Conservation (phyloP, 1,284 basidiomycete genomes). For the Fomitopsis schrenkii region DNA sequence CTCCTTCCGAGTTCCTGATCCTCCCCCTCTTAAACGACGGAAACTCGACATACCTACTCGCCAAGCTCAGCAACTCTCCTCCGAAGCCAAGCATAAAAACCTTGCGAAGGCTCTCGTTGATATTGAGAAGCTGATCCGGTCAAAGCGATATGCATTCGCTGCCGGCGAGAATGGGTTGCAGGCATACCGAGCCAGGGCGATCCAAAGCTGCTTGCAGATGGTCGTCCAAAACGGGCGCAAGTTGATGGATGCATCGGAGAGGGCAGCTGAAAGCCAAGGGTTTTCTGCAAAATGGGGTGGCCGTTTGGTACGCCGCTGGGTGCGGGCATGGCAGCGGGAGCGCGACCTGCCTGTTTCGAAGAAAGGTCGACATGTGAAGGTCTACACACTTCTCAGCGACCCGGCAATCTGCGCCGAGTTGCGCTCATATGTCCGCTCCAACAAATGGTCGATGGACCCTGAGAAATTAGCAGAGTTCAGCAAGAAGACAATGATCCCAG, state of each 20-base stretch:
- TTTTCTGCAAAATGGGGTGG: too few species aligned
- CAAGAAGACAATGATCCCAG: constrained; percentile 22
- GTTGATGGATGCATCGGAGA: not conserved
- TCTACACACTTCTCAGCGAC: constrained; percentile 26
- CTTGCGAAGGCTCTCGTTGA: not conserved
- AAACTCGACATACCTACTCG: not conserved
- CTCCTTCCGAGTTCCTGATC: not conserved
- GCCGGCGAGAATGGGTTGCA: not conserved
- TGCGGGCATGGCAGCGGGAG: too few species aligned
- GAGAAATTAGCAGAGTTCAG: constrained; percentile 25
- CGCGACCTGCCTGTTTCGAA: constrained; percentile 25
- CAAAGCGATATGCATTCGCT: not conserved
- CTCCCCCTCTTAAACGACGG: not conserved
- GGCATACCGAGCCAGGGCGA: not conserved
- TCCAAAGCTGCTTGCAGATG: not conserved
- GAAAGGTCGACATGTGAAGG: constrained; percentile 27
- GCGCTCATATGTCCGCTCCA: constrained; percentile 21
- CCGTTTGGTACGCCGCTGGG: too few species aligned
- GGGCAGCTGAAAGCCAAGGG: not conserved
- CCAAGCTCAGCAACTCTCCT: not conserved
- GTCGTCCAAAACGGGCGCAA: not conserved
- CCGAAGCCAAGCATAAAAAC: not conserved
- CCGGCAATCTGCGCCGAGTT: constrained; percentile 22
- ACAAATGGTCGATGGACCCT: constrained; percentile 33
- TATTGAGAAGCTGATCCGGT: not conserved